Percentiles rank a stretch among this genome's conserved stretches.
Evolutionary conservation across 768 basidiomycete genomes (phyloP).

Genomic region (Rhodosporidiobolus odoratus): DNA sequence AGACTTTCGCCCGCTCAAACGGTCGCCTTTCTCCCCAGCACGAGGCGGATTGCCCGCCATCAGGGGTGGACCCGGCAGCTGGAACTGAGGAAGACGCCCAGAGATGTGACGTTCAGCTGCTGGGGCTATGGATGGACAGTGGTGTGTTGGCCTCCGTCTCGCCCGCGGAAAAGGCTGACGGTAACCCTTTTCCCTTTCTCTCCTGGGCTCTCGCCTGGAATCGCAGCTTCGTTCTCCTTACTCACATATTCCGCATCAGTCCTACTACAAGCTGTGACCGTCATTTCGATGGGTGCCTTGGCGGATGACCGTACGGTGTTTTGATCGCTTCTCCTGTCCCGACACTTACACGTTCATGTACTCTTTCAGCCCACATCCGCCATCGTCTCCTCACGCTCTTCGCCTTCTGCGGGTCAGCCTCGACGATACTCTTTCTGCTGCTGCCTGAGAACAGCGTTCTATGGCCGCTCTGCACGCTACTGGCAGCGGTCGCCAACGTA

Average conservation of each 20-base stretch:
- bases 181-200: neutral
- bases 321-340: neutral
- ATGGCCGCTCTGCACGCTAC: constrained; percentile 63
- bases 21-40: constrained; percentile 1
- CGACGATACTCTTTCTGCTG: constrained; percentile 65
- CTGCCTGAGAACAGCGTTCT: constrained; percentile 65
- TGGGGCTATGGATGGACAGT: constrained; percentile 19
- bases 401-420: constrained; percentile 63
- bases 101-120: constrained; percentile 14
- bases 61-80: neutral
- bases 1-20: constrained; percentile 12
- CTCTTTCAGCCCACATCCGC: constrained; percentile 56
- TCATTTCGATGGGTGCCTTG: constrained; percentile 87
- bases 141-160: neutral
- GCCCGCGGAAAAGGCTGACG: neutral
- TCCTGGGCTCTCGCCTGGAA: neutral
- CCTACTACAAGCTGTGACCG: constrained; percentile 81
- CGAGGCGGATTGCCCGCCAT: neutral
- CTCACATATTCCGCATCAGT: constrained; percentile 85
- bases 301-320: constrained; percentile 73
- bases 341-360: neutral
- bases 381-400: constrained; percentile 72
- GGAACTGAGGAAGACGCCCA: neutral
- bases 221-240: constrained; percentile 53
- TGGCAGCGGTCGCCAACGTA: constrained; percentile 74